Evolutionary conservation across 345 rosid species (phyloP), one percentile per base, ranked within the genome.

Genomic region (Brassica incana): DNA sequence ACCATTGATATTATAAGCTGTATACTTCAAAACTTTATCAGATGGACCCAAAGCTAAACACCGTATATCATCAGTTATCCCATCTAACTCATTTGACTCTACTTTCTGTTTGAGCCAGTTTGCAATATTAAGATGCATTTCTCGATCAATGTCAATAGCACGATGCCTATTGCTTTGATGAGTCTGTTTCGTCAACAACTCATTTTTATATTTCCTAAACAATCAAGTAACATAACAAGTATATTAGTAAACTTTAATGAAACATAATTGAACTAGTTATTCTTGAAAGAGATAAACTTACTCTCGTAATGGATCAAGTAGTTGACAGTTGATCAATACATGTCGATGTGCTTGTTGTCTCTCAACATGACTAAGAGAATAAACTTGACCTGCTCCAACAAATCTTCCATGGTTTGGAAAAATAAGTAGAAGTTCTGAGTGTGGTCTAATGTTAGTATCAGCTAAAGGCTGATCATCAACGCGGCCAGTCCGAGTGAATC

Each of bases 121-220:
- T 62, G 69, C 18, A 63, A 73, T 62, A 73, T 73, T 45, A 29
- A 73, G 77, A 48, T 73, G 69, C 18, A 62, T 62, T 48, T 73
- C 62, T 73, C 8, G 7, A 6, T 45, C 69, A 63, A 72, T 61
- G 45, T 73, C 48, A 1, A 63, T 10, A 16, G 32, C 18, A 16
- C 32, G 20, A 29, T 16, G 48, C 8, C 8, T 45, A 18, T 20
- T 20, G 23, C 23, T 20, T 2, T 63, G 32, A 6, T 30, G 12
- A 15, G 32, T 45, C 10, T 32, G 11, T 11, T 29, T 45, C 2
- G 16, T 63, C 16, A 8, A 11, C 8, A 63, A 0, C 20, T 63
- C 45, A 60, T 0, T 73, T 73, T 48, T 73, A 2, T 45, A 73
- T 2, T 43, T 63, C 45, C 32, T 63, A 48, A 0, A 63, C 1